A percentile compares a stretch with the other conserved stretches of the same genome.
Conservation (phyloP, 305 asterid species). For the Caryopteris hybrid region DNA sequence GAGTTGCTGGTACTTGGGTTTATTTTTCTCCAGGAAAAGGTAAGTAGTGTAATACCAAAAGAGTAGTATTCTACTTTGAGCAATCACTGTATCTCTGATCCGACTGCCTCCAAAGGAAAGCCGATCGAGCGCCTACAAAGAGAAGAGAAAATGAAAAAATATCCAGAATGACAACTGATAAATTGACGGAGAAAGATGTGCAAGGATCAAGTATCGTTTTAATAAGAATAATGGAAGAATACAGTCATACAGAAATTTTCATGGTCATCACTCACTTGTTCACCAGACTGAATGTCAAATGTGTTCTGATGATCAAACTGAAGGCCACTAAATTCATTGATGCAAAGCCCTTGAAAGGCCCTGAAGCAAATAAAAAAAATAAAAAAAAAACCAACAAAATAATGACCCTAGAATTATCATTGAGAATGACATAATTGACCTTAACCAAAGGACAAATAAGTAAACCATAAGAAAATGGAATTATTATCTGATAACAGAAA, state of each 20-base stretch:
- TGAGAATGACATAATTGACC: background rate
- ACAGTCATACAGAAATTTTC: background rate
- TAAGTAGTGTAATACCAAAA: slow-evolving; percentile 93
- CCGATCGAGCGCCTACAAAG: slow-evolving; percentile 69
- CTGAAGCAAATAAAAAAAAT: slow-evolving; percentile 39
- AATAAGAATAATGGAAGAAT: background rate
- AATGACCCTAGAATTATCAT: background rate
- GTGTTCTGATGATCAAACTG: slow-evolving; percentile 83
- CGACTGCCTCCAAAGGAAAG: slow-evolving; percentile 82
- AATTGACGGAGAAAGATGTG: background rate
- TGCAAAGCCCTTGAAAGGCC: slow-evolving; percentile 99
- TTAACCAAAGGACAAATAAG: background rate
- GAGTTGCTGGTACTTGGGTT: slow-evolving; percentile 84
- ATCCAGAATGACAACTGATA: background rate
- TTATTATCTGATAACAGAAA: slow-evolving; percentile 93
- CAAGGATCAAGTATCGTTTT: background rate
- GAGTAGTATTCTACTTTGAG: slow-evolving; percentile 80
- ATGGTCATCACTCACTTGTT: slow-evolving; percentile 61
- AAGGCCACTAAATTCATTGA: slow-evolving; percentile 86
- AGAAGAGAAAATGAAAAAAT: background rate
- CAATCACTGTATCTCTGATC: slow-evolving; percentile 63
- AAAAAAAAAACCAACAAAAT: background rate
- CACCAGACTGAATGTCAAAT: slow-evolving; percentile 80
- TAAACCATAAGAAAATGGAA: background rate
- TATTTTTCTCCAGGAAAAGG: slow-evolving; percentile 88